These are phyloP conservation scores for Polychytrium aggregatum DNA, from an alignment of 192 early-diverging fungal species.

Conservation along the genomic window DNA sequence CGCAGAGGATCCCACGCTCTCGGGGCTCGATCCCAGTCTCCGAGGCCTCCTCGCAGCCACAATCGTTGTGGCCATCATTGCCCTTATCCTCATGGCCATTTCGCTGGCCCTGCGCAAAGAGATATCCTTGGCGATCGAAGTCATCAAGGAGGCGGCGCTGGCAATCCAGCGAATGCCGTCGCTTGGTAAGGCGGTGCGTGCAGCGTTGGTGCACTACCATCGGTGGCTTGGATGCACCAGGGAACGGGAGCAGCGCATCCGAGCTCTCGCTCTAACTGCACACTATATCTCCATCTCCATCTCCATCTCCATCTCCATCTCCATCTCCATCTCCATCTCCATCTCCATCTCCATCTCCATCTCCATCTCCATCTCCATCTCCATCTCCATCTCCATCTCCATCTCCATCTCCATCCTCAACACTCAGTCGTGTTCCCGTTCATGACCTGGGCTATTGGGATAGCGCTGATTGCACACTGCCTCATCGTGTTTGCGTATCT, in stretches of 20 bases:
- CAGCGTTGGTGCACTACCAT: not conserved
- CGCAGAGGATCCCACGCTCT: not conserved
- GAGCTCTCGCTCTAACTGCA: not conserved
- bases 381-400: too few species aligned
- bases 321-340: not conserved
- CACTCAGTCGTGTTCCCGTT: slow-evolving; percentile 29
- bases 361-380: too few species aligned
- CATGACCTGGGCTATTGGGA: slow-evolving; percentile 4
- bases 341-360: not conserved
- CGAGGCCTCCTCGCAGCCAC: not conserved
- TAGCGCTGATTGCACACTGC: slow-evolving; percentile 16
- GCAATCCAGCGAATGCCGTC: slow-evolving; percentile 32
- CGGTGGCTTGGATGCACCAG: not conserved
- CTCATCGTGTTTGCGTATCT: slow-evolving; percentile 11
- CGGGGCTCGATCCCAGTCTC: not conserved
- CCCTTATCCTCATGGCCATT: slow-evolving; percentile 11
- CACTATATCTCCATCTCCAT: not conserved
- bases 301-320: not conserved
- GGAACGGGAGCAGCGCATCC: too few species aligned
- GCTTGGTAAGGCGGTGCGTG: slow-evolving; percentile 22
- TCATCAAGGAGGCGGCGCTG: slow-evolving; percentile 27
- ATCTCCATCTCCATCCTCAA: too few species aligned
- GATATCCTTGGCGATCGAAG: slow-evolving; percentile 30
- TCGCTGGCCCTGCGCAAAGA: slow-evolving; percentile 29
- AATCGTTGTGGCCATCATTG: not conserved